Evolutionary conservation across 495 filamentous ascomycete species (phyloP).

Genomic region (Aspergillus homomorphus): DNA sequence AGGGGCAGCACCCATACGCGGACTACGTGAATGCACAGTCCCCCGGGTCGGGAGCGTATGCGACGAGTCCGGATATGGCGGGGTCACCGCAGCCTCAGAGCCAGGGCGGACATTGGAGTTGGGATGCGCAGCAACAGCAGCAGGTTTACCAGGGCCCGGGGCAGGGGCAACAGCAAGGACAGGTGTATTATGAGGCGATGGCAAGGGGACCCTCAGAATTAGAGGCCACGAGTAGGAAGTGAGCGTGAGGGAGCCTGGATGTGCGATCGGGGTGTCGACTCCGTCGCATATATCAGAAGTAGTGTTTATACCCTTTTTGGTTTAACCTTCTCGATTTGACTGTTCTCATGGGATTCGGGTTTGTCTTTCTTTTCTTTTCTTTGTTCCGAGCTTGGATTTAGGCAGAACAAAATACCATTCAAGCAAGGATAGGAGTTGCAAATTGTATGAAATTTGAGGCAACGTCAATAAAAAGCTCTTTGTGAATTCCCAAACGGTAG

Average conservation of each 20-base stretch:
- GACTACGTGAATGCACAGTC: constrained; percentile 7
- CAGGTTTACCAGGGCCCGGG: background rate
- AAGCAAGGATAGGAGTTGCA: background rate
- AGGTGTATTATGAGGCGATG: constrained; percentile 1
- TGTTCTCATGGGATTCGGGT: background rate
- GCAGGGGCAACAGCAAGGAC: background rate
- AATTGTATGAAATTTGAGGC: background rate
- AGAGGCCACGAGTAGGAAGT: constrained; percentile 19
- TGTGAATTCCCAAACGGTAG: background rate
- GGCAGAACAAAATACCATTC: background rate
- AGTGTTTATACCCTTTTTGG: background rate
- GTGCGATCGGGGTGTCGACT: background rate
- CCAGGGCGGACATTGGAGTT: constrained; percentile 19
- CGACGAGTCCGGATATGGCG: constrained; percentile 1
- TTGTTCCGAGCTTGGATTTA: background rate
- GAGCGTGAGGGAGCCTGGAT: background rate
- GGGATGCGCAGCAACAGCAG: constrained; percentile 21
- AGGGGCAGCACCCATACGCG: constrained; percentile 16
- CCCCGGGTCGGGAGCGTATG: constrained; percentile 8
- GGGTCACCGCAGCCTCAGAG: background rate
- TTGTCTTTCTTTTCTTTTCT: background rate
- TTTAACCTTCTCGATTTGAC: too few species aligned
- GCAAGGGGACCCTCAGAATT: constrained; percentile 26
- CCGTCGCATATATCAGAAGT: background rate
- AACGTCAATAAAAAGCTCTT: background rate